These are phyloP conservation scores for Yamadazyma membranifaciens DNA, from an alignment of 1,139 yeast species.

Conservation along the genomic window DNA sequence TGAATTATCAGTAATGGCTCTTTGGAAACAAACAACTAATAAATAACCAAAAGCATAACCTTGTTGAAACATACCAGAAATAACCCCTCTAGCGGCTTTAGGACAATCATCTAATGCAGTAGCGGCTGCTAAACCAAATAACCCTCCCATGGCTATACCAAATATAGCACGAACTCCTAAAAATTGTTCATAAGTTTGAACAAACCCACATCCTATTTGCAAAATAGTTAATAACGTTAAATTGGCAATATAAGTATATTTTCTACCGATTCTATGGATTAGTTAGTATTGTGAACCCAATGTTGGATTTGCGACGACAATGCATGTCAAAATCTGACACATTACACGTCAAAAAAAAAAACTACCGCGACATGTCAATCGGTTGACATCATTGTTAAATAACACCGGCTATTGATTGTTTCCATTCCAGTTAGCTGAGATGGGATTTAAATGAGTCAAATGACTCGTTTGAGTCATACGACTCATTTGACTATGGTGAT, in stretches of 20 bases:
- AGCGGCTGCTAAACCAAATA: slow-evolving; percentile 35
- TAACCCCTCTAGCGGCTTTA: slow-evolving; percentile 35
- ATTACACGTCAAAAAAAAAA: background rate
- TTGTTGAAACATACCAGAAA: slow-evolving; percentile 42
- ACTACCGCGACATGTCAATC: background rate
- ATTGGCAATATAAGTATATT: slow-evolving; percentile 37
- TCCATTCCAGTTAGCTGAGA: background rate
- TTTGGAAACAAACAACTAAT: slow-evolving; percentile 40
- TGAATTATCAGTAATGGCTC: slow-evolving; percentile 37
- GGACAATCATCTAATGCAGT: slow-evolving; percentile 41
- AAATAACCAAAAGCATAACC: slow-evolving; percentile 47
- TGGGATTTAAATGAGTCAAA: too few species aligned
- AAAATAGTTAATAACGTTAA: slow-evolving; percentile 29
- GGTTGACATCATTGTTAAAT: background rate
- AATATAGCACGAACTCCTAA: slow-evolving; percentile 41
- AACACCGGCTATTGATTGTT: background rate
- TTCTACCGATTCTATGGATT: slow-evolving; percentile 24
- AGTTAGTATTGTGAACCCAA: background rate
- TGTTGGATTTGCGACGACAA: background rate
- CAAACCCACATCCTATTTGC: slow-evolving; percentile 44
- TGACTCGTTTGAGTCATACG: too few species aligned
- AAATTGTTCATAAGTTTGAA: slow-evolving; percentile 35
- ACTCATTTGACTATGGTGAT: too few species aligned
- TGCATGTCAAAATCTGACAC: background rate
- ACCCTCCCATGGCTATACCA: slow-evolving; percentile 46